These are phyloP conservation scores for Arthroderma sp. DNA, from an alignment of 2,329 filamentous ascomycete species.

Conservation along the genomic window DNA sequence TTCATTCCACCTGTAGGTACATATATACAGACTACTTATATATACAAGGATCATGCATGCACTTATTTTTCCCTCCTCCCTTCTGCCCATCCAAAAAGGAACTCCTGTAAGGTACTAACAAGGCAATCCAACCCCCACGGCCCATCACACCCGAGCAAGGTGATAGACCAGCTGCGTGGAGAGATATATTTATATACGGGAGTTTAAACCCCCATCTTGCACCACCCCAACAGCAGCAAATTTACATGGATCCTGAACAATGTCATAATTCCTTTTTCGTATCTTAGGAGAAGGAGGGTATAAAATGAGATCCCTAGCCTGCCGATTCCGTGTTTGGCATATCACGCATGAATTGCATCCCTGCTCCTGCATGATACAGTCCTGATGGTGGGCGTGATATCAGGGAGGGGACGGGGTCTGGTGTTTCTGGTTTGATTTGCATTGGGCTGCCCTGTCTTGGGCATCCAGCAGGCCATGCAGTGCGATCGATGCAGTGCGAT, in stretches of 20 bases:
- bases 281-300: not conserved
- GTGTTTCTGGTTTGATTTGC: too few relatives aligned
- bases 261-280: not conserved
- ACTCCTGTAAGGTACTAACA: conserved; percentile 1
- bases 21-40: not conserved
- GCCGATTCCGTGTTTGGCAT: not conserved
- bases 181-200: too few relatives aligned
- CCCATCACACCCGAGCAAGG: not conserved
- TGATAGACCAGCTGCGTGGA: too few relatives aligned
- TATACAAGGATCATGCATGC: not conserved
- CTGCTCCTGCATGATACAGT: not conserved
- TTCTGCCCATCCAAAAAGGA: not conserved
- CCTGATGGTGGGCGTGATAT: not conserved
- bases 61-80: not conserved
- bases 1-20: not conserved
- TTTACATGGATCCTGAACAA: too few relatives aligned
- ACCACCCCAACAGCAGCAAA: too few relatives aligned
- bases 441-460: not conserved
- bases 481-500: not conserved
- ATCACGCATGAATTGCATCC: not conserved
- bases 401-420: too few relatives aligned
- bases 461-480: not conserved
- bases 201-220: too few relatives aligned
- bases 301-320: not conserved
- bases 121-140: not conserved